Conservation (phyloP, 176 grass and related monocot species). For the Areca catechu region DNA sequence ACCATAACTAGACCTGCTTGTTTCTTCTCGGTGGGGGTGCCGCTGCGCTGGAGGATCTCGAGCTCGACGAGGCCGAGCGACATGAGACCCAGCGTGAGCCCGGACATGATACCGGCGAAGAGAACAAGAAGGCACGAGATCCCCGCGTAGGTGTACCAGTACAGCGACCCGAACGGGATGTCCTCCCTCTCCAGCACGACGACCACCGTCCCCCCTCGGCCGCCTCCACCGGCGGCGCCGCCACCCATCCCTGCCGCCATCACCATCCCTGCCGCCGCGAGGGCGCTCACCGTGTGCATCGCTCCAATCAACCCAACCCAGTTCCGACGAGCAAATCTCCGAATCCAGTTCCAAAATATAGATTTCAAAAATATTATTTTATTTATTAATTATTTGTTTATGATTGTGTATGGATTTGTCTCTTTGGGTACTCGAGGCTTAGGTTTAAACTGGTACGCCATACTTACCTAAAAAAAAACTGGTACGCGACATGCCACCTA, state of each 20-base stretch:
- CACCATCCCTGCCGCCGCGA: constrained; percentile 40
- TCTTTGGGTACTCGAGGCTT: too few relatives aligned
- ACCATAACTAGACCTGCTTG: constrained; percentile 49
- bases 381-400: too few relatives aligned
- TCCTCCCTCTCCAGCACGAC: constrained; percentile 47
- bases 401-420: too few relatives aligned
- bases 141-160: constrained; percentile 73
- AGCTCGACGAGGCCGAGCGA: constrained; percentile 97
- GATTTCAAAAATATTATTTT: too few relatives aligned
- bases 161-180: constrained; percentile 58
- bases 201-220: constrained; percentile 14
- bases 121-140: constrained; percentile 80
- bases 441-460: too few relatives aligned
- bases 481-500: too few relatives aligned
- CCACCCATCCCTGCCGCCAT: constrained; percentile 21
- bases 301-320: too few relatives aligned
- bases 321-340: too few relatives aligned
- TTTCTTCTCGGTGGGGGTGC: constrained; percentile 71
- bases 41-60: constrained; percentile 97
- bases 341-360: too few relatives aligned
- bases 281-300: constrained; percentile 23
- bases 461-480: too few relatives aligned
- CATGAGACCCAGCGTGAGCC: constrained; percentile 95
- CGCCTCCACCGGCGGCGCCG: constrained; percentile 19
- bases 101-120: constrained; percentile 99